Evolutionary conservation across 2,329 filamentous ascomycete species (phyloP), one percentile per base, ranked within the genome.

Genomic region (Monilinia vaccinii-corymbosi): DNA sequence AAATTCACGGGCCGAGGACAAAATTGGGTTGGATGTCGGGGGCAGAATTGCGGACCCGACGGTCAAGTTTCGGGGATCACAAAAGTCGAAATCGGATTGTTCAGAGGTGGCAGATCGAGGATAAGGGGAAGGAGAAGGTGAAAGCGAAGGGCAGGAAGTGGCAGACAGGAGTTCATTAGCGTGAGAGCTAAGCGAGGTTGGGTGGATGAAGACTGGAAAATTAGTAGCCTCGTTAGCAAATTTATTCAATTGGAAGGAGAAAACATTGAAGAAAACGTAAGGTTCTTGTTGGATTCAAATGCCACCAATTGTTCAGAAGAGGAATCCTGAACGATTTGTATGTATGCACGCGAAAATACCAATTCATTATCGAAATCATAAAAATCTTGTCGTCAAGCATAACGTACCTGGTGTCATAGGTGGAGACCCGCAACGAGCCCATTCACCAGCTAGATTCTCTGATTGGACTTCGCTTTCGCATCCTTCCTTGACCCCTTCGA

Each of bases 351-450:
- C 40, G 10, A 16, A n/a, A 9, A 31, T 38, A 21, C 25, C 28
- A 31, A 53, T 40, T 25, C 4, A 13, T 18, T 36, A 14, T 56
- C 28, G 18, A 23, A 34, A 36, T 36, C 18, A 36, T 16, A 48
- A 23, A 46, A 45, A 32, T 38, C 42, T n/a, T 38, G 34, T 31
- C 25, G 34, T 31, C 25, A 51, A 18, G 23, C 23, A 55, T 47
- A 38, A 83, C 90, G 78, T 86, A 96, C 91, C 85, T 82, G 92
- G 91, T 69, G 91, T 95, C 82, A 96, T 84, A 28, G 91, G 90
- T 56, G 92, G 91, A 36, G 92, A 96, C 61, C 83, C 82, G 62
- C 85, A 87, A 72, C 81, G 85, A 60, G 87, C 80, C 87, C 90
- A 95, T 68, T 93, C 88, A 65, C 79, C 80, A 56, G 88, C 83